Percentiles rank a stretch among this genome's conserved stretches.
phyloP scores from a whole-genome alignment of 2,329 filamentous ascomycete species.

The Xylariaceae sp. region DNA sequence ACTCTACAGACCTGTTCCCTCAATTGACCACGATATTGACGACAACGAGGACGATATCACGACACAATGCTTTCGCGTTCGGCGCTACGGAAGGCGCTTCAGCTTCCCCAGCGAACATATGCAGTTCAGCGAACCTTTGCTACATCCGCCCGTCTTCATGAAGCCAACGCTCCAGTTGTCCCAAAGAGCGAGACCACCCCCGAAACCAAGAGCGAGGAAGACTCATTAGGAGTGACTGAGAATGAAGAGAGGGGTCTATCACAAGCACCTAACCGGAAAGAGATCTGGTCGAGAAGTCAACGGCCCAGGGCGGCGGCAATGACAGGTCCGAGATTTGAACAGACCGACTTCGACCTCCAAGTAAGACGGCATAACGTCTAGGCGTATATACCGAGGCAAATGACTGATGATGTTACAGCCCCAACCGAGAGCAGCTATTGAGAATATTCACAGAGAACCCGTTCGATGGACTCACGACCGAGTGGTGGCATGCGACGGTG shows the following conservation, averaged over 20 bases:
- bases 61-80: conserved; percentile 52
- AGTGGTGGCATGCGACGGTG: conserved; percentile 86
- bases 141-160: conserved; percentile 50
- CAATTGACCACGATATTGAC: conserved; percentile 45
- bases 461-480: conserved; percentile 87
- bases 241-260: conserved; percentile 52
- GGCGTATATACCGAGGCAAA: conserved; percentile 2
- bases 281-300: conserved; percentile 86
- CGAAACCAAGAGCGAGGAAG: conserved; percentile 46
- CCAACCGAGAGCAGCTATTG: conserved; percentile 85
- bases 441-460: conserved; percentile 93
- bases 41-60: conserved; percentile 51
- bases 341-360: conserved; percentile 92
- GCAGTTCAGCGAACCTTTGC: conserved; percentile 51
- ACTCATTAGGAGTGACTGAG: conserved; percentile 39
- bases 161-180: conserved; percentile 43
- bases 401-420: conserved; percentile 62
- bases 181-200: conserved; percentile 47
- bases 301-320: conserved; percentile 80
- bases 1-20: conserved; percentile 21
- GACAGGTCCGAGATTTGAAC: conserved; percentile 93
- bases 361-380: conserved; percentile 52
- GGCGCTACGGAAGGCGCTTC: conserved; percentile 44
- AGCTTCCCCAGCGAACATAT: conserved; percentile 49
- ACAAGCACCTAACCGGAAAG: conserved; percentile 86